Conservation (phyloP, 805 yeast genomes). For the Schwanniomyces pseudopolymorphus region DNA sequence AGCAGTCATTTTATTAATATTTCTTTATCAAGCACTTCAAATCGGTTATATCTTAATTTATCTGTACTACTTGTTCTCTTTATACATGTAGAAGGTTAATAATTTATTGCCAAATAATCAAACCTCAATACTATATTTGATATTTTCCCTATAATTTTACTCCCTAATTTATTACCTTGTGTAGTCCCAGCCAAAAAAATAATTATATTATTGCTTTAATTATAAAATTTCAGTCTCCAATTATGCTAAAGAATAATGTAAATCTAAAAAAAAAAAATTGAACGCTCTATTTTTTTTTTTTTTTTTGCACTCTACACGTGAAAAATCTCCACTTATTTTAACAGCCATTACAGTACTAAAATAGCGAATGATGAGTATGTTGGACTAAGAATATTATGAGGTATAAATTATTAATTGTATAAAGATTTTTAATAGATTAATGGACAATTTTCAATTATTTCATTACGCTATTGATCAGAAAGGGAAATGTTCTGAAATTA, state of each 20-base stretch:
- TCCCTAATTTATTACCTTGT: neutral
- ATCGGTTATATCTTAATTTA: neutral
- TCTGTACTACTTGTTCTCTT: neutral
- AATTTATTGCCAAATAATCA: neutral
- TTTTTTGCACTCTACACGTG: neutral
- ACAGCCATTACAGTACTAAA: neutral
- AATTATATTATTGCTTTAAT: neutral
- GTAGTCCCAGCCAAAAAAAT: neutral
- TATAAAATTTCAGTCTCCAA: neutral
- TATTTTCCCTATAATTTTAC: neutral
- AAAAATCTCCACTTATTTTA: neutral
- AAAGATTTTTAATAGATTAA: too few species aligned
- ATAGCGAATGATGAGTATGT: too few species aligned
- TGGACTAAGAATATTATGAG: too few species aligned
- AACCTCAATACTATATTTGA: neutral
- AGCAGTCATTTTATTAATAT: conserved; percentile 4
- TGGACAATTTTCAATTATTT: too few species aligned
- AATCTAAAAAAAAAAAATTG: neutral
- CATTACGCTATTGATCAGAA: too few species aligned
- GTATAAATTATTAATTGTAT: too few species aligned
- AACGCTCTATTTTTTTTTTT: neutral
- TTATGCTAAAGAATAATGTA: neutral
- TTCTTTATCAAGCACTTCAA: neutral
- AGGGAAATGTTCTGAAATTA: too few species aligned
- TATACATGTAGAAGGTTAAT: neutral